Percentiles rank a stretch among this genome's conserved stretches.
Evolutionary conservation across 2,329 filamentous ascomycete genomes (phyloP).

Genomic region (Ascochyta pisi): DNA sequence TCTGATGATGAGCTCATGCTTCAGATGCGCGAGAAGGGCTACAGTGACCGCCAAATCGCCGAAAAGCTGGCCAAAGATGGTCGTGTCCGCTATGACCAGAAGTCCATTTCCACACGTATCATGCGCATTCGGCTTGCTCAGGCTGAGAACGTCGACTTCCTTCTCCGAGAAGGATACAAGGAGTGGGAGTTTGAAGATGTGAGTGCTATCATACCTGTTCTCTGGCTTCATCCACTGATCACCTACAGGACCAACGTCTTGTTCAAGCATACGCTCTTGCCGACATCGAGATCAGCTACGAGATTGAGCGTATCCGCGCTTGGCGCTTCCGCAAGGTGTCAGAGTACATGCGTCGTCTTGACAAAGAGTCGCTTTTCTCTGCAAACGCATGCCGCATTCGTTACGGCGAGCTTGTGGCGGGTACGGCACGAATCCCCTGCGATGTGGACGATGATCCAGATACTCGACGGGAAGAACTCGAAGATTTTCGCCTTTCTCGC

Average conservation of each 20-base stretch:
- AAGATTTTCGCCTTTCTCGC: conserved; percentile 26
- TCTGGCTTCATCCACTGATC: background rate
- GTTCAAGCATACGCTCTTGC: conserved; percentile 50
- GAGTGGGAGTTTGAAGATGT: conserved; percentile 61
- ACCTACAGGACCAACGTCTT: conserved; percentile 53
- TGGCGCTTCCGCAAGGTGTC: conserved; percentile 55
- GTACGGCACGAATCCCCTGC: conserved; percentile 55
- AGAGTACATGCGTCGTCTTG: conserved; percentile 51
- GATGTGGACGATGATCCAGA: conserved; percentile 53
- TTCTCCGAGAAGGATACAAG: conserved; percentile 55
- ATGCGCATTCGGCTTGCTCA: conserved; percentile 54
- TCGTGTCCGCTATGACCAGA: conserved; percentile 53
- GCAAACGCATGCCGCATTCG: conserved; percentile 56
- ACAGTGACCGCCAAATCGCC: conserved; percentile 54
- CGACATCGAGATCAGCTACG: conserved; percentile 52
- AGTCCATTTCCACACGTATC: conserved; percentile 58
- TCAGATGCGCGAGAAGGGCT: conserved; percentile 51
- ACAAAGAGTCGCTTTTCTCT: conserved; percentile 53
- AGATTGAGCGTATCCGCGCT: conserved; percentile 50
- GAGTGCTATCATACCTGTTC: conserved; percentile 18
- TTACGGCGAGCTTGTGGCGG: conserved; percentile 50
- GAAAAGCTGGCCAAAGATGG: conserved; percentile 52
- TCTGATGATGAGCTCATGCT: conserved; percentile 57
- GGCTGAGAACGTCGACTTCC: conserved; percentile 53
- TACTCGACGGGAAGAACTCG: conserved; percentile 43